Evolutionary conservation across 352 stramenopile genomes (phyloP), one percentile per base, ranked within the genome.

Genomic region (Phytophthora aleatoria): DNA sequence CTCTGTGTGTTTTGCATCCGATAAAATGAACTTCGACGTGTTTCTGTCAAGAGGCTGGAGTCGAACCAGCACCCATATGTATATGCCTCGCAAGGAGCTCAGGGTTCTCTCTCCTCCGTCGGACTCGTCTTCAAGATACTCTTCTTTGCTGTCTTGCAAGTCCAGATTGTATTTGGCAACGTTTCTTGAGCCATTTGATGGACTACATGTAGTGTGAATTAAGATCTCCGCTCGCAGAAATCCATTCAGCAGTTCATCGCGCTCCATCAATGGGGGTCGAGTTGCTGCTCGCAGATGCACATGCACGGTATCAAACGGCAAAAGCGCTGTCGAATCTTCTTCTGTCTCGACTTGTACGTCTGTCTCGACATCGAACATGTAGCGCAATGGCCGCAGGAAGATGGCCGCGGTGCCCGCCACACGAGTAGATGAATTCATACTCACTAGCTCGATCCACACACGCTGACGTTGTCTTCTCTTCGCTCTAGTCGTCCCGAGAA

Each of bases 321-420:
- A 49, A 5, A 9, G 1, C 5, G 9, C 7, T 27, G 47, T 27
- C 1, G 31, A 43, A 10, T 59, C 61, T 20, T 20, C 20, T 57
- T 66, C 56, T 10, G 16, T 12, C n/a, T 63, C 45, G 5, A 87
- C 43, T 8, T 58, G 58, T 38, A 85, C 59, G 6, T 78, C 55
- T 1, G 67, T 73, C 57, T 90, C 77, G 4, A 90, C 71, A 51
- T 89, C 81, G 30, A 90, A 86, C 54, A 90, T 63, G 42, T 77
- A 89, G 12, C 81, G 79, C 43, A 90, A 59, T 16, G 81, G 81
- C 3, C 79, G 73, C 13, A 87, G 64, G 38, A 85, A 83, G 24
- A 90, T 63, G 38, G 65, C 69, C 0, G 72, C 73, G 0, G 57
- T 71, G n/a, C 74, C 79, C 0, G 87, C 43, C 36, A 85, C 66